A percentile compares a stretch with the other conserved stretches of the same genome.
phyloP scores from a whole-genome alignment of 129 eudicot genomes.

The Escallonia herrerae region DNA sequence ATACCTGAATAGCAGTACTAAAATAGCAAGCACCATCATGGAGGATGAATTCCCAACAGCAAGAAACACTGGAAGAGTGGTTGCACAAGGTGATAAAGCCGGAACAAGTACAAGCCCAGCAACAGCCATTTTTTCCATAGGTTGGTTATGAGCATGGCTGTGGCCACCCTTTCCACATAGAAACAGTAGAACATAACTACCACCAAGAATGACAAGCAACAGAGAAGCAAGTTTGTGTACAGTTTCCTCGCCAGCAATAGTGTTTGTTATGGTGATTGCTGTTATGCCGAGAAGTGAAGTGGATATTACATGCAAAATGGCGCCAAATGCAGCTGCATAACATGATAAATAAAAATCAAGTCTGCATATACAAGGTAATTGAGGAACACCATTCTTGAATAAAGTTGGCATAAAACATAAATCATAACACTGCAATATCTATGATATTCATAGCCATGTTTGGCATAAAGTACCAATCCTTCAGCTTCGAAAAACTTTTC shows the following conservation, averaged over 20 bases:
- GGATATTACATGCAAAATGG: slow-evolving; percentile 79
- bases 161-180: slow-evolving; percentile 91
- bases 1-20: slow-evolving; percentile 93
- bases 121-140: slow-evolving; percentile 99
- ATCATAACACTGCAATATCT: too few relatives aligned
- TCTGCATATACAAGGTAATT: too few relatives aligned
- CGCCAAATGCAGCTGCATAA: slow-evolving; percentile 94
- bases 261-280: slow-evolving; percentile 89
- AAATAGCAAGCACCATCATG: slow-evolving; percentile 94
- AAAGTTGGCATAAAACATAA: too few relatives aligned
- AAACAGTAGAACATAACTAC: slow-evolving; percentile 67
- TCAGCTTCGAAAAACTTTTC: too few relatives aligned
- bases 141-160: slow-evolving; percentile 83
- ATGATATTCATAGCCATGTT: too few relatives aligned
- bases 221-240: slow-evolving; percentile 97
- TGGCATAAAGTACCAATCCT: too few relatives aligned
- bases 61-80: slow-evolving; percentile 97
- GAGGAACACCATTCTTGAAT: too few relatives aligned
- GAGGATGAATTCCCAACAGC: slow-evolving; percentile 97
- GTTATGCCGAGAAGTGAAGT: slow-evolving; percentile 94
- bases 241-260: slow-evolving; percentile 99
- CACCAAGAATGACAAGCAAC: slow-evolving; percentile 79
- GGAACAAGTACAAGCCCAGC: slow-evolving; percentile 98
- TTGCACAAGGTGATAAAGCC: slow-evolving; percentile 97
- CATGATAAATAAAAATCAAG: too few relatives aligned